Conservation (phyloP, 2,329 filamentous ascomycete species). For the Aspergillus chevalieri region DNA sequence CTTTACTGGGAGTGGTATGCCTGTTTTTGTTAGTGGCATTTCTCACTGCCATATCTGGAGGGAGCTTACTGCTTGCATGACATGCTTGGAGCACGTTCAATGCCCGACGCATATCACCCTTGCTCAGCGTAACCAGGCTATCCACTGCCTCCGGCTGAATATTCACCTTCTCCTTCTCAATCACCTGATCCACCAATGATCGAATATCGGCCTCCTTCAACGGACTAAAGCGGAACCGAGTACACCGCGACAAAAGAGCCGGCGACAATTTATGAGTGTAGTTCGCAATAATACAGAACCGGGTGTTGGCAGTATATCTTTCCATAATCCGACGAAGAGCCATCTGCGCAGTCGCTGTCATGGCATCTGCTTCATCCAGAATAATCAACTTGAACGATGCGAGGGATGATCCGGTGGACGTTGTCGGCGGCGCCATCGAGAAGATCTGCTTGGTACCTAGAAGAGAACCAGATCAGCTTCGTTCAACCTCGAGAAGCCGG, state of each 20-base stretch:
- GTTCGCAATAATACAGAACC: constrained; percentile 98
- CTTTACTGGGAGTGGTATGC: constrained; percentile 60
- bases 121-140: constrained; percentile 77
- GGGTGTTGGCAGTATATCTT: constrained; percentile 95
- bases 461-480: constrained; percentile 1
- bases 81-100: constrained; percentile 95
- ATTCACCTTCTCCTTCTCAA: constrained; percentile 77
- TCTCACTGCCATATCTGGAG: not conserved
- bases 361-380: constrained; percentile 96
- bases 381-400: constrained; percentile 93
- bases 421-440: constrained; percentile 48
- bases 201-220: constrained; percentile 84
- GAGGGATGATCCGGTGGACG: constrained; percentile 45
- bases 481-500: not conserved
- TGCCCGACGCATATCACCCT: constrained; percentile 92
- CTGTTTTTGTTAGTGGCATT: constrained; percentile 32
- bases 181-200: constrained; percentile 77
- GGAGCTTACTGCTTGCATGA: constrained; percentile 72
- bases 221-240: constrained; percentile 89
- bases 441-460: constrained; percentile 88
- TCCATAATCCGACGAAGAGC: constrained; percentile 96
- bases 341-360: constrained; percentile 99
- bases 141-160: constrained; percentile 76
- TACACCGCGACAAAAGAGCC: constrained; percentile 85
- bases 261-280: constrained; percentile 97